A percentile compares a stretch with the other conserved stretches of the same genome.
These are phyloP conservation scores for Fraxinus quadrangulata DNA, from an alignment of 257 asterid genomes.

Conservation along the genomic window DNA sequence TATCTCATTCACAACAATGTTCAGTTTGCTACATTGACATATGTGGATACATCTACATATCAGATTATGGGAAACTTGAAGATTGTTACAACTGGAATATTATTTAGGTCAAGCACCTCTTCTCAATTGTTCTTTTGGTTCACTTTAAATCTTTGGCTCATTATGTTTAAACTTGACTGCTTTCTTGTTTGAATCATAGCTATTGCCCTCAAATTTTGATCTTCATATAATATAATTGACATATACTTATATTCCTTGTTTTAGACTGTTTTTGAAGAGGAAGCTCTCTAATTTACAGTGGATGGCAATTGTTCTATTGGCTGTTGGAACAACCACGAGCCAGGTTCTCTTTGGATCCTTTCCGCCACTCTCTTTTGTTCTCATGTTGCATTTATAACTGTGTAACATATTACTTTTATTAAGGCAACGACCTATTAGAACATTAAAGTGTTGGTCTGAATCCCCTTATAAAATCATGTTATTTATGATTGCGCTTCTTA, in stretches of 20 bases:
- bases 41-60: conserved; percentile 91
- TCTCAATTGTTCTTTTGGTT: conserved; percentile 19
- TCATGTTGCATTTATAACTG: conserved; percentile 2
- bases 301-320: conserved; percentile 87
- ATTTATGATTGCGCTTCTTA: conserved; percentile 9
- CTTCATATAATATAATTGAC: conserved; percentile 32
- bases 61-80: conserved; percentile 97
- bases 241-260: conserved; percentile 33
- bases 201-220: conserved; percentile 15
- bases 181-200: conserved; percentile 5
- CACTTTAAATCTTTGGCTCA: not conserved
- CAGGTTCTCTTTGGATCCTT: conserved; percentile 52
- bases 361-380: conserved; percentile 19
- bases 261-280: conserved; percentile 95
- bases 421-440: not conserved
- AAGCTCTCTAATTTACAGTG: conserved; percentile 97
- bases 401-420: not conserved
- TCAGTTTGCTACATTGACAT: conserved; percentile 95
- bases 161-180: not conserved
- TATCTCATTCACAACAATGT: conserved; percentile 97
- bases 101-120: conserved; percentile 62
- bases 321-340: conserved; percentile 96
- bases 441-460: not conserved
- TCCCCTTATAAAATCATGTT: conserved; percentile 1
- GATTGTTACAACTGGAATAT: conserved; percentile 91